A percentile compares a stretch with the other conserved stretches of the same genome.
These are phyloP conservation scores for Ascochyta rabiei DNA, from an alignment of 2,329 filamentous ascomycete genomes.

Conservation along the genomic window DNA sequence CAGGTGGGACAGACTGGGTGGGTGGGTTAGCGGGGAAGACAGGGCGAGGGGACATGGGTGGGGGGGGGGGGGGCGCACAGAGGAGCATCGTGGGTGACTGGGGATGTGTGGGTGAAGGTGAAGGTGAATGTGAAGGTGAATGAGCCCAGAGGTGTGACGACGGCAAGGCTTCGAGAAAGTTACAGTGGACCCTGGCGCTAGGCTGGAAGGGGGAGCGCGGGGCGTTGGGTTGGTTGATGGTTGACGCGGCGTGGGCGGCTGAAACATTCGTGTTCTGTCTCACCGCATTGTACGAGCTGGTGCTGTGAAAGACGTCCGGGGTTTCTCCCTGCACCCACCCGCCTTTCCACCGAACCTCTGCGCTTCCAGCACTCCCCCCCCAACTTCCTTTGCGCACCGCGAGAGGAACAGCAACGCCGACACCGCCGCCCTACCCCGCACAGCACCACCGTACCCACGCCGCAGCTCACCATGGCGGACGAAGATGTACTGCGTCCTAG, in stretches of 20 bases:
- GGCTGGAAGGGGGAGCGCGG: constrained; percentile 31
- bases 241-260: neutral
- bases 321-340: neutral
- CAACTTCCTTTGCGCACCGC: no score
- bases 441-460: neutral
- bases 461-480: constrained; percentile 41
- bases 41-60: no score
- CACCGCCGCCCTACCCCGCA: neutral
- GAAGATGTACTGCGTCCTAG: constrained; percentile 31
- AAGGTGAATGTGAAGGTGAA: neutral
- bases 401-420: no score
- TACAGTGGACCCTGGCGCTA: constrained; percentile 35
- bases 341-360: no score
- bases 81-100: constrained; percentile 62
- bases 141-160: neutral
- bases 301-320: neutral
- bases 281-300: constrained; percentile 1
- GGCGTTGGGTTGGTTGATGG: constrained; percentile 9
- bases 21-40: neutral
- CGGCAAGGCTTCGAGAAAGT: constrained; percentile 29
- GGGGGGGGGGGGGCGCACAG: constrained; percentile 56
- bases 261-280: constrained; percentile 7
- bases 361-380: no score
- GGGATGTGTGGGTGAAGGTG: neutral
- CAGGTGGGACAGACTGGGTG: constrained; percentile 77